Percentiles rank a stretch among this genome's conserved stretches.
Evolutionary conservation across 352 stramenopile genomes (phyloP).

Genomic region (Phytopythium helicoides): DNA sequence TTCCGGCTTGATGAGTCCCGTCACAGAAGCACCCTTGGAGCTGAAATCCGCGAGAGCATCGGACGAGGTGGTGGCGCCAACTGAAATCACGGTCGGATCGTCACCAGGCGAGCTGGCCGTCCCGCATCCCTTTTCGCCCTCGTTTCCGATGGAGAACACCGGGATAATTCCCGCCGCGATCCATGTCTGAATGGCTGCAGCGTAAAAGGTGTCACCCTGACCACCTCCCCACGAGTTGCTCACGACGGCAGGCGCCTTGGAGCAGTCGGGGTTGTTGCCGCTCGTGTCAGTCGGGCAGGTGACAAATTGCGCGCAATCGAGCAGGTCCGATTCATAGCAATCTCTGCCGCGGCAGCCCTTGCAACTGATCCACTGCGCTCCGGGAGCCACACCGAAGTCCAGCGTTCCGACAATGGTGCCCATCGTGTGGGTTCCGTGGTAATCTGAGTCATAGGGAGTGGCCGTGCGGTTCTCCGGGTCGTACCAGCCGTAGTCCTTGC

Average conservation of each 20-base stretch:
- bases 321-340: constrained; percentile 25
- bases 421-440: constrained; percentile 14
- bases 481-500: constrained; percentile 15
- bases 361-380: constrained; percentile 18
- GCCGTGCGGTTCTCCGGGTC: constrained; percentile 9
- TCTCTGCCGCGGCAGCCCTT: constrained; percentile 3
- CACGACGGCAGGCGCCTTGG: constrained; percentile 11
- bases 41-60: constrained; percentile 15
- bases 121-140: constrained; percentile 3
- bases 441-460: constrained; percentile 7
- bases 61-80: constrained; percentile 14
- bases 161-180: constrained; percentile 16
- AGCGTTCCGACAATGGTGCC: constrained; percentile 9
- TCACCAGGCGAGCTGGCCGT: constrained; percentile 10
- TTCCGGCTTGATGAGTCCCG: constrained; percentile 20
- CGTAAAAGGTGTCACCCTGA: constrained; percentile 10
- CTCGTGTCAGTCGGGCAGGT: constrained; percentile 16
- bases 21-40: constrained; percentile 13
- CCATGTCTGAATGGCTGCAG: constrained; percentile 8
- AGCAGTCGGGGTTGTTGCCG: constrained; percentile 10
- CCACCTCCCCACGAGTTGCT: constrained; percentile 17
- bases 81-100: constrained; percentile 19
- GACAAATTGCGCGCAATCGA: constrained; percentile 34
- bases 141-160: constrained; percentile 11
- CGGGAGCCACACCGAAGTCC: constrained; percentile 8